Percentiles rank a stretch among this genome's conserved stretches.
Conservation (phyloP, 176 grass and related monocot genomes). For the Chrysopogon serrulatus region DNA sequence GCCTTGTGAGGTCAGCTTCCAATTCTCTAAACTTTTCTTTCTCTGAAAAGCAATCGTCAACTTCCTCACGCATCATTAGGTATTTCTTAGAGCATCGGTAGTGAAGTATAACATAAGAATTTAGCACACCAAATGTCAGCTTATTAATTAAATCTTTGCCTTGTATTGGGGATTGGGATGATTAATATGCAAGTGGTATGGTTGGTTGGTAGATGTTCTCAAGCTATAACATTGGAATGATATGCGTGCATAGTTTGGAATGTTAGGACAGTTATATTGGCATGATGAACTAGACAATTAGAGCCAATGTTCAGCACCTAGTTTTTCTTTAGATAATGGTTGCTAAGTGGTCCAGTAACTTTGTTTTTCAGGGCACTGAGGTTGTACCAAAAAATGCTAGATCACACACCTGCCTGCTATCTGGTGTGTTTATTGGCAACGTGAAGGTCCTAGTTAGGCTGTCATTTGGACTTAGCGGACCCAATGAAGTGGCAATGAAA, state of each 20-base stretch:
- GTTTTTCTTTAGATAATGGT: background rate
- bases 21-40: constrained; percentile 14
- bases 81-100: constrained; percentile 13
- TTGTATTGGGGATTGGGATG: background rate
- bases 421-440: constrained; percentile 69
- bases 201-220: background rate
- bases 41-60: background rate
- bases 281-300: background rate
- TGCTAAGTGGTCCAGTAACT: background rate
- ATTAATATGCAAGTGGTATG: background rate
- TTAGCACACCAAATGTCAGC: background rate
- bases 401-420: constrained; percentile 83
- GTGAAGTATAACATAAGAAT: background rate
- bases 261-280: background rate
- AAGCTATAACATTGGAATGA: background rate
- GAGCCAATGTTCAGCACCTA: background rate
- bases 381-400: constrained; percentile 82
- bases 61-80: background rate
- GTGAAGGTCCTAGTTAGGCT: constrained; percentile 80
- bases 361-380: constrained; percentile 68
- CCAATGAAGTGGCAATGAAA: constrained; percentile 98
- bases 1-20: constrained; percentile 74
- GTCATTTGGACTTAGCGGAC: constrained; percentile 80
- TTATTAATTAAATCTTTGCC: background rate
- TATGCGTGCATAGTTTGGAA: background rate